Evolutionary conservation across 805 yeast species (phyloP).

Genomic region (Yamadazyma paraphyllophila): DNA sequence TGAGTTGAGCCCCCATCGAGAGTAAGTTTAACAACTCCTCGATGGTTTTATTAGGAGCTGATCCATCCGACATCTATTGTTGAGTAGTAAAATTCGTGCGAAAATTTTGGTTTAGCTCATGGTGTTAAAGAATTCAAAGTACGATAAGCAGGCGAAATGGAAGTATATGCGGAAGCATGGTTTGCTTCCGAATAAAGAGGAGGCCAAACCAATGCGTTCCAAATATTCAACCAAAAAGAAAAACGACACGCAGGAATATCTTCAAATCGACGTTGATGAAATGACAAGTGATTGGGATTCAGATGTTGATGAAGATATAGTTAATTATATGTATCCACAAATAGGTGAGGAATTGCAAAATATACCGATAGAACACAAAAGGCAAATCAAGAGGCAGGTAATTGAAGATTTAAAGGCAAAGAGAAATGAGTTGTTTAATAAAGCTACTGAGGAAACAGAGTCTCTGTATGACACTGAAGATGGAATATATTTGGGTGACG

Average conservation of each 20-base stretch:
- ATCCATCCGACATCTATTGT: conserved; percentile 9
- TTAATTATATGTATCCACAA: conserved; percentile 40
- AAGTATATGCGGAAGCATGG: conserved; percentile 42
- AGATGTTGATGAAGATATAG: conserved; percentile 38
- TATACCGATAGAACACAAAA: conserved; percentile 32
- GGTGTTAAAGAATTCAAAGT: conserved; percentile 44
- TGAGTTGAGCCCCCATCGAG: conserved; percentile 52
- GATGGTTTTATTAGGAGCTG: conserved; percentile 25
- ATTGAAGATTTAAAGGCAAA: conserved; percentile 23
- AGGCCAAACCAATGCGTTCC: conserved; percentile 15
- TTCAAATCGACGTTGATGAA: conserved; percentile 34
- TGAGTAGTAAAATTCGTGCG: not conserved
- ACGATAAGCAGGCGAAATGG: conserved; percentile 44
- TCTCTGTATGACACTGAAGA: conserved; percentile 15
- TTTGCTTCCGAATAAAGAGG: conserved; percentile 16
- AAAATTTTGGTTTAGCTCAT: conserved; percentile 15
- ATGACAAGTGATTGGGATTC: conserved; percentile 34
- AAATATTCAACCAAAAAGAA: conserved; percentile 37
- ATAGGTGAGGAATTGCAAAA: conserved; percentile 28
- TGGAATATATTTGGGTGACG: conserved; percentile 40
- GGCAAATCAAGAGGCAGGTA: conserved; percentile 35
- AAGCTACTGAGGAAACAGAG: conserved; percentile 15
- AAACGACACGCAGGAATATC: conserved; percentile 12
- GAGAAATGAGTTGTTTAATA: conserved; percentile 13
- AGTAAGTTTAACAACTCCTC: conserved; percentile 60